Conservation (phyloP, 441 rosid genomes). For the Erodium texanum region DNA sequence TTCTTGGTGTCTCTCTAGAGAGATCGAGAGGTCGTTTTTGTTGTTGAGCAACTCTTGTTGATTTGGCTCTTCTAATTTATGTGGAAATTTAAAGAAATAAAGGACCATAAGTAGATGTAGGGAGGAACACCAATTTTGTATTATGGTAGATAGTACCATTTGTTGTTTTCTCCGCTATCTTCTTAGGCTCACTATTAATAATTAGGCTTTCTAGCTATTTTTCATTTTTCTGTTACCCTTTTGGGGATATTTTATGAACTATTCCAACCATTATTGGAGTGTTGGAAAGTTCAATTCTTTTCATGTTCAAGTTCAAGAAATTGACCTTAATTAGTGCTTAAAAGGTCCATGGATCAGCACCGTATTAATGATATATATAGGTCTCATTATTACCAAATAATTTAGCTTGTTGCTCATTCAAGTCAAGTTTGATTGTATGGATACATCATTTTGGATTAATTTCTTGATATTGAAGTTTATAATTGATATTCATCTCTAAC, state of each 20-base stretch:
- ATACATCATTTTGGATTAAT: too few relatives aligned
- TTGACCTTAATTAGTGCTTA: too few relatives aligned
- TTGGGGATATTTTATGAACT: neutral
- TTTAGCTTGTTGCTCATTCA: too few relatives aligned
- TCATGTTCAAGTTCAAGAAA: neutral
- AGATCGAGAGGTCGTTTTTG: neutral
- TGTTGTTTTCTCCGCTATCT: neutral
- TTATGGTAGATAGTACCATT: neutral
- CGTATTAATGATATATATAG: too few relatives aligned
- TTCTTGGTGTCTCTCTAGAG: neutral
- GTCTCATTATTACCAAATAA: too few relatives aligned
- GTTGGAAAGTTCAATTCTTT: neutral
- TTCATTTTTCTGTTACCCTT: neutral
- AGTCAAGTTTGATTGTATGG: too few relatives aligned
- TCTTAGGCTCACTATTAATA: too few relatives aligned
- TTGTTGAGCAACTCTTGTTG: neutral
- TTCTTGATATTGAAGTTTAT: too few relatives aligned
- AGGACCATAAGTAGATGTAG: neutral
- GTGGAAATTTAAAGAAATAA: neutral
- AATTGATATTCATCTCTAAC: too few relatives aligned
- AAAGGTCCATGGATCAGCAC: too few relatives aligned
- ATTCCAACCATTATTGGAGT: neutral
- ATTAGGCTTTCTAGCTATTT: neutral
- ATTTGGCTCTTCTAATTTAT: neutral
- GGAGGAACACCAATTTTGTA: neutral